phyloP scores from a whole-genome alignment of 202 grass and related monocot species.

The Elaeis oleifera region DNA sequence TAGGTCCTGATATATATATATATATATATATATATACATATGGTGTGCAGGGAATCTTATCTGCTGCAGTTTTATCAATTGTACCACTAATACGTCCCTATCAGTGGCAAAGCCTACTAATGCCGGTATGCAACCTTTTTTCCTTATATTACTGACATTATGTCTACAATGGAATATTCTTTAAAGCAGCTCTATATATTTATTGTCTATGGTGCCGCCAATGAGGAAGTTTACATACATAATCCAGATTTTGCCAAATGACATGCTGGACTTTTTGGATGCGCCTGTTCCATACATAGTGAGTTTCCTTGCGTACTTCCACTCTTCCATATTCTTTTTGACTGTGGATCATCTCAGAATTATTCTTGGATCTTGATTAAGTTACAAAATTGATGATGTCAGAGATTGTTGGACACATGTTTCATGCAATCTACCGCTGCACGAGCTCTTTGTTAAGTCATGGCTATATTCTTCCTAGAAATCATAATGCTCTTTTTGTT shows the following conservation, averaged over 20 bases:
- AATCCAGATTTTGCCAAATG: slow-evolving; percentile 77
- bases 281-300: slow-evolving; percentile 97
- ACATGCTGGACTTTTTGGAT: slow-evolving; percentile 97
- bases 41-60: slow-evolving; percentile 66
- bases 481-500: too few species aligned
- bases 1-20: too few species aligned
- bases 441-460: too few species aligned
- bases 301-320: slow-evolving; percentile 32
- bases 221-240: too few species aligned
- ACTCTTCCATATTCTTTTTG: neutral
- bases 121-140: slow-evolving; percentile 52
- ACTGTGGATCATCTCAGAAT: neutral
- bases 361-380: too few species aligned
- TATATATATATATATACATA: neutral
- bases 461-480: too few species aligned
- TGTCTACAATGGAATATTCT: too few species aligned
- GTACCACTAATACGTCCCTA: slow-evolving; percentile 88
- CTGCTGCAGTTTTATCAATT: slow-evolving; percentile 84
- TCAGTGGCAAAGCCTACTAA: slow-evolving; percentile 94
- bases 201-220: too few species aligned
- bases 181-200: too few species aligned
- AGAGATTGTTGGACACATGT: too few species aligned
- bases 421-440: too few species aligned
- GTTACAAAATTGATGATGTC: too few species aligned
- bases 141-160: neutral